Evolutionary conservation across 371 early-diverging fungal species (phyloP).

Genomic region (Scutellospora calospora): DNA sequence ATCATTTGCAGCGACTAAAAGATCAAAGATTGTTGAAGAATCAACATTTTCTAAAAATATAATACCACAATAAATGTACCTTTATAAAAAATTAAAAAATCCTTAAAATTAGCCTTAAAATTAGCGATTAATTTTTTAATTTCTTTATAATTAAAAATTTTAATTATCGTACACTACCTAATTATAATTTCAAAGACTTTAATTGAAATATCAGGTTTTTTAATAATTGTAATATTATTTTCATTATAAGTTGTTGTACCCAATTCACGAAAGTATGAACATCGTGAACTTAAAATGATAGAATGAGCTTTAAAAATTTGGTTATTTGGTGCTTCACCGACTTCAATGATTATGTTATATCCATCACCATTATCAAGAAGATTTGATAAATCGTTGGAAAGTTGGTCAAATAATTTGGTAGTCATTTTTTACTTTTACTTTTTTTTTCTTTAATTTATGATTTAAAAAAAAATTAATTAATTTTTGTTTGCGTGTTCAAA

Average conservation of each 20-base stretch:
- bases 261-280: background rate
- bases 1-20: slow-evolving; percentile 11
- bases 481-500: no score
- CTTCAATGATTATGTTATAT: slow-evolving; percentile 1
- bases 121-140: background rate
- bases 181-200: background rate
- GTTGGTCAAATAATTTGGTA: no score
- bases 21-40: background rate
- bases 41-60: slow-evolving; percentile 2
- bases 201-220: slow-evolving; percentile 2
- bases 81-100: background rate
- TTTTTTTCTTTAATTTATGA: no score
- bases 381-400: background rate
- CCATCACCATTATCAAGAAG: background rate
- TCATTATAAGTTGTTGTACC: background rate
- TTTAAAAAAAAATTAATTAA: no score
- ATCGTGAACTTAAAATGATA: background rate
- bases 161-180: background rate
- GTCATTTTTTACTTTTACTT: no score
- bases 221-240: background rate
- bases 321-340: slow-evolving; percentile 2
- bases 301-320: slow-evolving; percentile 11
- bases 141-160: background rate
- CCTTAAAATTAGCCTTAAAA: background rate
- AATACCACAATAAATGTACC: slow-evolving; percentile 23